A percentile compares a stretch with the other conserved stretches of the same genome.
These are phyloP conservation scores for Lonicera japonica DNA, from an alignment of 129 eudicot genomes.

Conservation along the genomic window DNA sequence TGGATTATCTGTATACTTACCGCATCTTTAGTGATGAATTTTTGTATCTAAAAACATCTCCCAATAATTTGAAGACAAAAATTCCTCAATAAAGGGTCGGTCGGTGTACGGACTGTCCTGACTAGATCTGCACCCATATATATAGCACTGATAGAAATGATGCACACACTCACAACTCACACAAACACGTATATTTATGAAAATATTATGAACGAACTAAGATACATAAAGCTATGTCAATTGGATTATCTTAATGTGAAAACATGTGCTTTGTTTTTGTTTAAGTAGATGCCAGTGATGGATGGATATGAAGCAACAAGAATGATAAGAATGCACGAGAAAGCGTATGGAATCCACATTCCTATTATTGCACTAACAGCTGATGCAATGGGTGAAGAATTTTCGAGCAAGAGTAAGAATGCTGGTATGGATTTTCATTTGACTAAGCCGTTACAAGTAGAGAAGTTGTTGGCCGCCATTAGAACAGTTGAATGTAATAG, in stretches of 20 bases:
- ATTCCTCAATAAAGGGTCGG: too few relatives aligned
- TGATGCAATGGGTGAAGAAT: constrained; percentile 3
- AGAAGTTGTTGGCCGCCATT: constrained; percentile 14
- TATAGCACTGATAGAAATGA: too few relatives aligned
- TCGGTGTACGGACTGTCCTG: too few relatives aligned
- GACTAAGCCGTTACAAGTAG: constrained; percentile 10
- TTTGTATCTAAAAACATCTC: too few relatives aligned
- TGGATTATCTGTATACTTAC: too few relatives aligned
- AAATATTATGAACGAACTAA: not conserved
- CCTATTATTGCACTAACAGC: constrained; percentile 29
- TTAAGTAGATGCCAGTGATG: constrained; percentile 35
- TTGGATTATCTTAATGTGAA: not conserved
- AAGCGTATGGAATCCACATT: constrained; percentile 17
- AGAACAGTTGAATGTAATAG: not conserved
- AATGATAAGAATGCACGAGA: constrained; percentile 26
- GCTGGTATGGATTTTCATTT: constrained; percentile 23
- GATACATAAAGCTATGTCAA: too few relatives aligned
- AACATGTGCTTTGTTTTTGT: too few relatives aligned
- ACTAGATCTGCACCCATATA: too few relatives aligned
- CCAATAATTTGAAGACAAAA: too few relatives aligned
- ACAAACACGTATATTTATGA: not conserved
- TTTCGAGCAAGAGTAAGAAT: constrained; percentile 1
- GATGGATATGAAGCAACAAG: constrained; percentile 33
- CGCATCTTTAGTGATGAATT: too few relatives aligned
- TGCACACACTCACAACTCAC: too few relatives aligned